Base-by-base conservation (phyloP, 805 yeast genomes). In the Saturnispora hagleri region DNA sequence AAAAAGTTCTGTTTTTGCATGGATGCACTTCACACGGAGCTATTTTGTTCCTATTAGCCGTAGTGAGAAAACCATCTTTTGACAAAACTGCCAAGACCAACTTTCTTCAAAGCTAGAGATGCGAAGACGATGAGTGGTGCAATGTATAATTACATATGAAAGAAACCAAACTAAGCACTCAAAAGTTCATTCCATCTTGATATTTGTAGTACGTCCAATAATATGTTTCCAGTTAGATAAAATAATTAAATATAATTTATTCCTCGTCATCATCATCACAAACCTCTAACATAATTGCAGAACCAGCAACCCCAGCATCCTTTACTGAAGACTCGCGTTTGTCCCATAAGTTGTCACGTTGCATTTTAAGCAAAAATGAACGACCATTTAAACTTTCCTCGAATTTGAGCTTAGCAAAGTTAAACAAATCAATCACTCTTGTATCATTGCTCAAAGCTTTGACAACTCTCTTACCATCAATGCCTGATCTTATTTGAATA, bases 401-500 rank as follows among this genome's bases (percentile, higher is more conserved):
- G 40, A 86, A 69, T 8, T 77, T 75, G 38, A 69, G 70, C 66
- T 91, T 91, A 26, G 85, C 77, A 62, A 78, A 79, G 58, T 81
- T 84, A 64, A 77, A 93, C 1, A 93, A 65, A 1, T 63, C 66
- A 3, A 71, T 53, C 0, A 93, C 88, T 3, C 2, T 27, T 3
- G 74, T 70, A 57, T 86, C 95, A 3, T 69, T 64, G 10, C 76
- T 60, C 8, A 69, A 67, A 53, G 87, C 77, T 54, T 88, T 83
- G 10, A 91, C 84, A 12, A 84, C 69, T 53, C 97, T 74, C 46
- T 81, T 76, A n/a, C 98, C 97, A 60, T 84, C 88, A 15, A 59
- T 54, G 17, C 90, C 93, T 28, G 87, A 77, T 53, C 97, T 74
- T n/a, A 93, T 76, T 67, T 93, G 98, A 26, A 93, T 77, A 60